Conservation (phyloP, 2,329 filamentous ascomycete genomes). For the Aureobasidium sp. region DNA sequence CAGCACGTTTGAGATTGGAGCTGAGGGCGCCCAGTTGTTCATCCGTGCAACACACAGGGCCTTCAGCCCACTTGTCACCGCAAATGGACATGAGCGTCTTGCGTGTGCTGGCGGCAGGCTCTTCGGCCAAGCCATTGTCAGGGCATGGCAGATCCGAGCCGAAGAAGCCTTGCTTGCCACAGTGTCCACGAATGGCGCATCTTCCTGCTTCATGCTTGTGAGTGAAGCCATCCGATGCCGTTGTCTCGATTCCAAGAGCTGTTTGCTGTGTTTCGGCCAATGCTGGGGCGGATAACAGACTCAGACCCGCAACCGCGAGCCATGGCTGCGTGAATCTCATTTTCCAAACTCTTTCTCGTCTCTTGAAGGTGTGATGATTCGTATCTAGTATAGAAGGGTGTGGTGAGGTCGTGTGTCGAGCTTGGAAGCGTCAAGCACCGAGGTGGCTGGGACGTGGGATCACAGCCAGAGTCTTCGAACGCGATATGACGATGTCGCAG, state of each 20-base stretch:
- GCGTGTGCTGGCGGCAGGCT: conserved; percentile 62
- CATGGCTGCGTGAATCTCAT: conserved; percentile 6
- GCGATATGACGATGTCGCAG: background rate
- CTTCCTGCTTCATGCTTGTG: conserved; percentile 72
- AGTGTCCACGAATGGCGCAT: conserved; percentile 85
- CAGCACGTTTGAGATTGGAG: conserved; percentile 76
- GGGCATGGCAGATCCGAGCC: conserved; percentile 83
- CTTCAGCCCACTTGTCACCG: conserved; percentile 74
- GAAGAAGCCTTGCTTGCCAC: conserved; percentile 84
- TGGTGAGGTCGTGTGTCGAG: background rate
- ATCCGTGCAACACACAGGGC: conserved; percentile 73
- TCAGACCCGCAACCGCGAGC: conserved; percentile 8
- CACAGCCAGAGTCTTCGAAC: background rate
- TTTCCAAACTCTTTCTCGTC: background rate
- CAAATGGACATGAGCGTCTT: conserved; percentile 77
- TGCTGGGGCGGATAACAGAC: background rate
- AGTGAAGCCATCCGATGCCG: conserved; percentile 13
- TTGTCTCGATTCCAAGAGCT: background rate
- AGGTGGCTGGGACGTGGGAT: background rate
- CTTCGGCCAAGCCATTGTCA: conserved; percentile 74
- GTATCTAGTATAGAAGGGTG: background rate
- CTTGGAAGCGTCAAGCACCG: background rate
- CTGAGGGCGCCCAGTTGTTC: conserved; percentile 77
- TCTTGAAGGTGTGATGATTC: background rate
- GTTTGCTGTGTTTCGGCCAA: conserved; percentile 1